Base-by-base conservation (phyloP, 2,329 filamentous ascomycete genomes). In the Penicillium concentricum region DNA sequence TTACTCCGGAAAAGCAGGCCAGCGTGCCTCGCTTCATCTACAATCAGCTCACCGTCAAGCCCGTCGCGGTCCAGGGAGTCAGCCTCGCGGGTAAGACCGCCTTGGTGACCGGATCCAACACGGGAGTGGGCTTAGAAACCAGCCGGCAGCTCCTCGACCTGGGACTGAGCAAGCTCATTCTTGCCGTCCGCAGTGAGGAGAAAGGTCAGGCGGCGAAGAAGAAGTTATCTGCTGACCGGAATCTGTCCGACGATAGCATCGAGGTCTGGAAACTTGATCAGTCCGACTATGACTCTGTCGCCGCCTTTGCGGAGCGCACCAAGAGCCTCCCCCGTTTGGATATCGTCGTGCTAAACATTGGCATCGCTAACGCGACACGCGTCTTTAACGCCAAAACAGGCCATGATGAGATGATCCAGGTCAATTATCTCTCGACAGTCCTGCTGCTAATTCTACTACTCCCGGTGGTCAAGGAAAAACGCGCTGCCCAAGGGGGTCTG, bases 241-340 rank as follows among this genome's bases (percentile, higher is more conserved):
- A 74, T 13, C 76, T 1, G 58, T 59, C 51, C 32, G n/a, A 51
- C 0, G 75, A 77, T 2, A 69, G 43, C 0, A 73, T 84, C 13
- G 72, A 81, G 12, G 79, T 84, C 10, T 84, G 78, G 79, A 10
- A 66, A 2, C 61, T 84, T n/a, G 80, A 84, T 44, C 78, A 83
- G 74, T 51, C 56, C 5, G 77, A 72, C 0, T 81, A 82, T 48
- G 67, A 73, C 2, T 82, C 79, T 1, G 67, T 84, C 1, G 69
- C 71, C 30, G 64, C 60, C 0, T 84, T 84, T 54, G 74, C 70
- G 0, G 51, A 51, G 0, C 71, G 73, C 2, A 71, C 72, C 18
- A 68, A 43, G 4, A 65, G 73, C 1, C 69, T 81, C 2, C 2
- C 32, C 0, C 70, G 73, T 16, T 60, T 82, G 8, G 78, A 82